Evolutionary conservation across 208 protist genomes (phyloP).

Genomic region (Acanthamoeba culbertsoni): DNA sequence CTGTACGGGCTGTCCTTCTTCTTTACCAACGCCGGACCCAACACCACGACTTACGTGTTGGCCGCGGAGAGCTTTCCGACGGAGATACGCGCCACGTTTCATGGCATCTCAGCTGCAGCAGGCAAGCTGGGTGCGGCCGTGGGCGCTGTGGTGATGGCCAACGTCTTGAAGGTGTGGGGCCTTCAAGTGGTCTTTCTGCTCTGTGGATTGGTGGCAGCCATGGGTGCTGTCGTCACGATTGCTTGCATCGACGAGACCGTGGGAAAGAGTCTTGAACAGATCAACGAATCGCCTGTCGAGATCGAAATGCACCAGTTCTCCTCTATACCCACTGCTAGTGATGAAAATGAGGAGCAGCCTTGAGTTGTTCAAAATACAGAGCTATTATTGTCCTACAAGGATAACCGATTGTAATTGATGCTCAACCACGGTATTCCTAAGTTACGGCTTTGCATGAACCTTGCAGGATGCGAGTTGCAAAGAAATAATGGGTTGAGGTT

Average conservation of each 20-base stretch:
- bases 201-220: constrained; percentile 54
- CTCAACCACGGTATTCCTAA: too few species aligned
- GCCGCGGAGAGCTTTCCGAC: constrained; percentile 82
- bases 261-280: constrained; percentile 11
- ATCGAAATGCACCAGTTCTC: neutral
- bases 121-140: constrained; percentile 82
- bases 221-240: constrained; percentile 62
- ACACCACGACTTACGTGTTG: constrained; percentile 83
- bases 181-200: constrained; percentile 56
- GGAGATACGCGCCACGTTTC: constrained; percentile 67
- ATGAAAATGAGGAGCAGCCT: too few species aligned
- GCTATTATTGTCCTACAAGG: too few species aligned
- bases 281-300: neutral
- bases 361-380: too few species aligned
- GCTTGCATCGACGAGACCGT: constrained; percentile 58
- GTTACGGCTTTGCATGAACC: too few species aligned
- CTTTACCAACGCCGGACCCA: constrained; percentile 83
- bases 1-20: constrained; percentile 83
- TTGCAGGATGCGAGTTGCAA: too few species aligned
- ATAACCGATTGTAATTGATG: too few species aligned
- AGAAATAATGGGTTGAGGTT: too few species aligned
- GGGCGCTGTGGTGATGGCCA: constrained; percentile 38
- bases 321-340: neutral
- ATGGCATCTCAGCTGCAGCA: constrained; percentile 81
- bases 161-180: constrained; percentile 54